These are phyloP conservation scores for Meyerozyma elateridarum DNA, from an alignment of 1,139 yeast species.

Conservation along the genomic window DNA sequence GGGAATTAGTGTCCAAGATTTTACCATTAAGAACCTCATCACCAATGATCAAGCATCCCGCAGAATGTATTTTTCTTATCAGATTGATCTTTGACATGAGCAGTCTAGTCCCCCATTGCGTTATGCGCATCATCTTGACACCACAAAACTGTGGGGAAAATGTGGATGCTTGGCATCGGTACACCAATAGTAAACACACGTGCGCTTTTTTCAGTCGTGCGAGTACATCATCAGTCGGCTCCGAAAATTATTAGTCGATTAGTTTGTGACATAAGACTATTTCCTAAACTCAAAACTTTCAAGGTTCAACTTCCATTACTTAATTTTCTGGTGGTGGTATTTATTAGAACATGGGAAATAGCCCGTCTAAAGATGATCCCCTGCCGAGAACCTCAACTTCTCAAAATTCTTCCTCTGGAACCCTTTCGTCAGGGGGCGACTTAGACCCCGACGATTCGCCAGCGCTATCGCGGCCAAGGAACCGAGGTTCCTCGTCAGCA, in stretches of 20 bases:
- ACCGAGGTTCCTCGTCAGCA: background rate
- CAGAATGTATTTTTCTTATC: constrained; percentile 12
- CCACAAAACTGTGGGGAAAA: too few relatives aligned
- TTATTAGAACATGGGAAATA: constrained; percentile 45
- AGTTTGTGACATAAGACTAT: too few relatives aligned
- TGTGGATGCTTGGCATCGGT: too few relatives aligned
- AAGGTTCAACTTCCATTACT: background rate
- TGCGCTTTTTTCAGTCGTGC: too few relatives aligned
- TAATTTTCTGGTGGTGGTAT: background rate
- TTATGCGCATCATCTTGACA: too few relatives aligned
- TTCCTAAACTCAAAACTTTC: too few relatives aligned
- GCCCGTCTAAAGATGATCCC: constrained; percentile 54
- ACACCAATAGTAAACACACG: too few relatives aligned
- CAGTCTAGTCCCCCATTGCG: too few relatives aligned
- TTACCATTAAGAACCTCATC: constrained; percentile 89
- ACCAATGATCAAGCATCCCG: constrained; percentile 64
- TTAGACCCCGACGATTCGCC: constrained; percentile 43
- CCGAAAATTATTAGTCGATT: too few relatives aligned
- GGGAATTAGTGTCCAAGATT: constrained; percentile 73
- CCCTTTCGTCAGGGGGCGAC: constrained; percentile 27
- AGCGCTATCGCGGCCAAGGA: constrained; percentile 37
- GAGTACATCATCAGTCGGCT: too few relatives aligned
- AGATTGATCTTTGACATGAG: too few relatives aligned
- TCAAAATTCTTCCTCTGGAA: constrained; percentile 16
- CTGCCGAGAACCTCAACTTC: constrained; percentile 37